Evolutionary conservation across 2,329 filamentous ascomycete species (phyloP).

Genomic region (Penicillium sp.): DNA sequence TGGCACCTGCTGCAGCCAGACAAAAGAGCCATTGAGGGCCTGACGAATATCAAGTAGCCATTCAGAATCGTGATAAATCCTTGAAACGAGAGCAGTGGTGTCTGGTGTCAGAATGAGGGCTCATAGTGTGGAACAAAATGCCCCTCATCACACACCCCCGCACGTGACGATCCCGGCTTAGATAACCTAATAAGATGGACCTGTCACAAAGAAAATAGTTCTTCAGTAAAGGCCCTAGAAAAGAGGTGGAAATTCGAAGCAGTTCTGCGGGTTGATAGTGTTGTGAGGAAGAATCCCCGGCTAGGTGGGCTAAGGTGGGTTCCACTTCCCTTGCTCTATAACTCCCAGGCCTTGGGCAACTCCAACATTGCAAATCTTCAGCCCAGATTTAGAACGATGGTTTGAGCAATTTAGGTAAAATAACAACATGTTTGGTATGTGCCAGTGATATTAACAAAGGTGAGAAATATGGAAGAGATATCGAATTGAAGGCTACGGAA

Average conservation of each 20-base stretch:
- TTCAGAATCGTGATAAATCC: not conserved
- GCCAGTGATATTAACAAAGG: not conserved
- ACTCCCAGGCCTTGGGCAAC: not conserved
- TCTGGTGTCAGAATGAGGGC: conserved; percentile 3
- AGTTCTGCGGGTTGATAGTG: not conserved
- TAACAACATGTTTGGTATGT: no score
- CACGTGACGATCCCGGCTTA: conserved; percentile 17
- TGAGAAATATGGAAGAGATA: not conserved
- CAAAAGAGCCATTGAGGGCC: conserved; percentile 1
- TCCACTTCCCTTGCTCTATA: not conserved
- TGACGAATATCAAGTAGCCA: conserved; percentile 3
- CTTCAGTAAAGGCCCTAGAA: no score
- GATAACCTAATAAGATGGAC: conserved; percentile 1
- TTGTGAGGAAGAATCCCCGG: not conserved
- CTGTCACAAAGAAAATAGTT: not conserved
- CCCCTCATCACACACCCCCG: conserved; percentile 16
- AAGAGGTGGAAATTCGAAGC: not conserved
- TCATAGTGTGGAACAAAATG: conserved; percentile 10
- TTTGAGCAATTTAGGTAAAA: not conserved
- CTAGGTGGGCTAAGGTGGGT: not conserved
- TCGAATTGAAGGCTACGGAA: not conserved
- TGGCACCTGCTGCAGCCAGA: conserved; percentile 10
- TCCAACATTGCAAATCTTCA: not conserved
- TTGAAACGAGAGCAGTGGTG: not conserved
- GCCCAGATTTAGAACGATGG: not conserved